These are phyloP conservation scores for Micromonas pusilla DNA, from an alignment of 139 green algal genomes.

Conservation along the genomic window DNA sequence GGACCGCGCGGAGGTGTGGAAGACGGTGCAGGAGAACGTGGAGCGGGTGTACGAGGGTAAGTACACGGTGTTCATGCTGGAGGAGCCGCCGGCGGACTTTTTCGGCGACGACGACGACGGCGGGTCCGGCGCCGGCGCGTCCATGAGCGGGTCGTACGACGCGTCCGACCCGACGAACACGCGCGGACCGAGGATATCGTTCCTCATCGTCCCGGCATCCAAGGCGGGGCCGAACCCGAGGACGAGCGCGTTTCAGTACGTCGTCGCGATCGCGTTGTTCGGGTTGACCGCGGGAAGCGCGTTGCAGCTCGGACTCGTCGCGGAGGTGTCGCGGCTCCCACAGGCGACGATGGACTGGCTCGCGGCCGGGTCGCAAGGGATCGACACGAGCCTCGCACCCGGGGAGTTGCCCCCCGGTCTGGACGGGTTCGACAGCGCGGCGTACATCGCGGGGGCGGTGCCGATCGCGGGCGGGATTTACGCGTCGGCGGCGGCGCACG, in stretches of 20 bases:
- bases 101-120: conserved; percentile 22
- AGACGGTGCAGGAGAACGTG: neutral
- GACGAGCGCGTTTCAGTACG: conserved; percentile 29
- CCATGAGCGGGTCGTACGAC: conserved; percentile 14
- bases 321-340: conserved; percentile 12
- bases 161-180: neutral
- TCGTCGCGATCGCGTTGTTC: conserved; percentile 15
- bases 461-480: conserved; percentile 21
- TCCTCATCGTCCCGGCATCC: conserved; percentile 17
- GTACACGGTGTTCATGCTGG: conserved; percentile 26
- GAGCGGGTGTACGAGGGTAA: conserved; percentile 25
- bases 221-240: conserved; percentile 3
- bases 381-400: neutral
- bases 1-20: conserved; percentile 15
- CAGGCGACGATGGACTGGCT: conserved; percentile 22
- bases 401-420: conserved; percentile 14
- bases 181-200: conserved; percentile 6
- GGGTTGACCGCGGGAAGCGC: conserved; percentile 25
- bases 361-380: neutral
- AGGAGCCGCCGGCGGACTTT: conserved; percentile 23
- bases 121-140: conserved; percentile 3
- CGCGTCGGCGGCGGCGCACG: neutral
- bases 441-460: conserved; percentile 23
- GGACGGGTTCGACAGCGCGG: conserved; percentile 26
- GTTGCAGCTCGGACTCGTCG: conserved; percentile 31